Percentiles rank a stretch among this genome's conserved stretches.
These are phyloP conservation scores for Elongisporangium undulatum DNA, from an alignment of 352 stramenopile genomes.

Conservation along the genomic window DNA sequence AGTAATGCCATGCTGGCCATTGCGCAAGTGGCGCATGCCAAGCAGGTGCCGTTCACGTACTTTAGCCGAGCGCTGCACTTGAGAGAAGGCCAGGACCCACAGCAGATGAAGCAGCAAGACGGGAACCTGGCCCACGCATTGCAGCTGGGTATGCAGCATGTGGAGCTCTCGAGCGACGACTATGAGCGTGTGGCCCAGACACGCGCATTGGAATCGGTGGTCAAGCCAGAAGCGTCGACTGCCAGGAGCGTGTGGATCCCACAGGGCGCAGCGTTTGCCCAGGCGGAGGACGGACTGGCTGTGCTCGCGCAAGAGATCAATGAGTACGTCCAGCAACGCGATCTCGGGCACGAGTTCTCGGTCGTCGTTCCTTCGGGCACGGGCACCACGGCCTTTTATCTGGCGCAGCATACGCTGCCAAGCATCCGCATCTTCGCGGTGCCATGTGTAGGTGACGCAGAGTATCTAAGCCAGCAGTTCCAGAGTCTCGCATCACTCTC, in stretches of 20 bases:
- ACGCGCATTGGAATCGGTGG: constrained; percentile 27
- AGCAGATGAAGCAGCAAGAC: neutral
- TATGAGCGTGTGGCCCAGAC: constrained; percentile 45
- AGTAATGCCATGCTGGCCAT: constrained; percentile 87
- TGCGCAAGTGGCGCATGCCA: constrained; percentile 70
- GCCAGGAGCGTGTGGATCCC: constrained; percentile 42
- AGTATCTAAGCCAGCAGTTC: constrained; percentile 61
- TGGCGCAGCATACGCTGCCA: constrained; percentile 59
- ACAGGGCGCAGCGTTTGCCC: constrained; percentile 60
- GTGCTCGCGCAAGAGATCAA: constrained; percentile 72
- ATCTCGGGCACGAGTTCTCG: constrained; percentile 28
- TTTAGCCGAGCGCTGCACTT: constrained; percentile 49
- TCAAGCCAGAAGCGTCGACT: neutral
- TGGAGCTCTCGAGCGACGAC: constrained; percentile 30
- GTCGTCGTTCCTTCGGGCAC: constrained; percentile 75
- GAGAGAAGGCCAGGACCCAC: neutral
- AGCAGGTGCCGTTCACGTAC: constrained; percentile 79
- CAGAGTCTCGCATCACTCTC: constrained; percentile 28
- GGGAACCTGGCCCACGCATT: constrained; percentile 46
- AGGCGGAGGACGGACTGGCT: constrained; percentile 54
- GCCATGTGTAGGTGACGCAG: constrained; percentile 62
- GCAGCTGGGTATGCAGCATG: constrained; percentile 62
- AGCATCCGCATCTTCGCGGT: constrained; percentile 48
- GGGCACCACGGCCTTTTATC: constrained; percentile 74
- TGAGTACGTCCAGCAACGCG: constrained; percentile 24